Conservation (phyloP, 768 basidiomycete species). For the Termitomyces sp. region DNA sequence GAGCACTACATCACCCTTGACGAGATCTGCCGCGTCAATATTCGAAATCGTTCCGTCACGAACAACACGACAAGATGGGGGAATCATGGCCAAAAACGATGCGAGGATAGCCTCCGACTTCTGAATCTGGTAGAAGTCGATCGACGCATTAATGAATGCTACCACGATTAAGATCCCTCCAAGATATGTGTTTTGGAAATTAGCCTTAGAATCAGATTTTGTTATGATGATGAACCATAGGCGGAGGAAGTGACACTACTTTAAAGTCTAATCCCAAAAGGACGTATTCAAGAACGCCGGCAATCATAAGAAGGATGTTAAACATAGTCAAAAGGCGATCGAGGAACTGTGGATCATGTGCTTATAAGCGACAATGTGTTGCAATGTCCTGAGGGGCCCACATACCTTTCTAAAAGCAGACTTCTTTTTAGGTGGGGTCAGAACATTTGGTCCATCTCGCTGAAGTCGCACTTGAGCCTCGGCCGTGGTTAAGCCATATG, state of each 20-base stretch:
- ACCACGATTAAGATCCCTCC: conserved; percentile 64
- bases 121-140: conserved; percentile 69
- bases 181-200: conserved; percentile 63
- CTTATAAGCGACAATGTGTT: background rate
- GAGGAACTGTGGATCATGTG: conserved; percentile 39
- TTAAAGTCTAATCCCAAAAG: conserved; percentile 58
- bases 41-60: conserved; percentile 49
- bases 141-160: conserved; percentile 63
- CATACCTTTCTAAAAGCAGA: conserved; percentile 56
- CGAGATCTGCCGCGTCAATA: conserved; percentile 55
- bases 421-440: conserved; percentile 65
- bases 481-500: conserved; percentile 42
- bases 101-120: conserved; percentile 71
- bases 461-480: conserved; percentile 51
- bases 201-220: conserved; percentile 29
- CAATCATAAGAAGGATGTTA: conserved; percentile 61
- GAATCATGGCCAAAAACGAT: conserved; percentile 70
- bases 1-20: conserved; percentile 63
- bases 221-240: conserved; percentile 8
- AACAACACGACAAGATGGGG: conserved; percentile 59
- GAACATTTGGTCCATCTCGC: conserved; percentile 53
- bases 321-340: conserved; percentile 61
- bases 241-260: conserved; percentile 21
- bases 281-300: conserved; percentile 61
- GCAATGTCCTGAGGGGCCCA: background rate